Percentiles rank a stretch among this genome's conserved stretches.
Evolutionary conservation across 805 yeast genomes (phyloP).

Genomic region (Candida pseudofarinosa): DNA sequence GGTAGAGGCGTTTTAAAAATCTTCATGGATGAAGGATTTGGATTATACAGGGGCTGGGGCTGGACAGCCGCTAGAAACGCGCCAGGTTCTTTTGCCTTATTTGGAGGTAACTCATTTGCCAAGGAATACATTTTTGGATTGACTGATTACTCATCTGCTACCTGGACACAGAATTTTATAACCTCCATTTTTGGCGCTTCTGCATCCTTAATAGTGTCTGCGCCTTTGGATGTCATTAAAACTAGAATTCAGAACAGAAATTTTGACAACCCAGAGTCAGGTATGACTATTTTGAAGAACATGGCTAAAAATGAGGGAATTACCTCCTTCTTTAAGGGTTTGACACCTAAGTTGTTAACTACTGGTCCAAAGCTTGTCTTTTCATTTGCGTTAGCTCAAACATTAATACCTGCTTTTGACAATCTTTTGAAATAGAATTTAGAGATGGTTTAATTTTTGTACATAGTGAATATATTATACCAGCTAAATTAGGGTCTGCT

Average conservation of each 20-base stretch:
- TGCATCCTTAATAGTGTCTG: constrained; percentile 92
- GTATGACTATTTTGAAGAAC: constrained; percentile 87
- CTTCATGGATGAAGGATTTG: constrained; percentile 85
- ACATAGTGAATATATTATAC: constrained; percentile 1
- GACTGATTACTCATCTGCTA: constrained; percentile 81
- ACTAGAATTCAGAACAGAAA: constrained; percentile 96
- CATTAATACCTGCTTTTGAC: constrained; percentile 95
- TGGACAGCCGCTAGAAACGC: constrained; percentile 99
- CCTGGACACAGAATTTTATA: constrained; percentile 92
- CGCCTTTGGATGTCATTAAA: constrained; percentile 97
- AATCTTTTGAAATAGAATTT: constrained; percentile 45
- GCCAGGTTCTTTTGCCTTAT: constrained; percentile 96
- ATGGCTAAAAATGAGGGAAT: constrained; percentile 90
- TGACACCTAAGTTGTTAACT: constrained; percentile 92
- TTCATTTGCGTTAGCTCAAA: constrained; percentile 96
- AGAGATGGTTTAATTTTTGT: background rate
- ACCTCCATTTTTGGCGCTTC: constrained; percentile 96
- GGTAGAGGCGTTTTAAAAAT: constrained; percentile 95
- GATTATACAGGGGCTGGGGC: constrained; percentile 97
- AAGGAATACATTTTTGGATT: constrained; percentile 91
- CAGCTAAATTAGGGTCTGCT: too few species aligned
- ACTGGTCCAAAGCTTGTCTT: constrained; percentile 98
- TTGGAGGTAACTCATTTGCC: constrained; percentile 98
- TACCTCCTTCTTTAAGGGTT: constrained; percentile 89
- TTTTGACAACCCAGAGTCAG: constrained; percentile 93